Percentiles rank a stretch among this genome's conserved stretches.
These are phyloP conservation scores for Fusarium lyarnte DNA, from an alignment of 2,329 filamentous ascomycete genomes.

Conservation along the genomic window DNA sequence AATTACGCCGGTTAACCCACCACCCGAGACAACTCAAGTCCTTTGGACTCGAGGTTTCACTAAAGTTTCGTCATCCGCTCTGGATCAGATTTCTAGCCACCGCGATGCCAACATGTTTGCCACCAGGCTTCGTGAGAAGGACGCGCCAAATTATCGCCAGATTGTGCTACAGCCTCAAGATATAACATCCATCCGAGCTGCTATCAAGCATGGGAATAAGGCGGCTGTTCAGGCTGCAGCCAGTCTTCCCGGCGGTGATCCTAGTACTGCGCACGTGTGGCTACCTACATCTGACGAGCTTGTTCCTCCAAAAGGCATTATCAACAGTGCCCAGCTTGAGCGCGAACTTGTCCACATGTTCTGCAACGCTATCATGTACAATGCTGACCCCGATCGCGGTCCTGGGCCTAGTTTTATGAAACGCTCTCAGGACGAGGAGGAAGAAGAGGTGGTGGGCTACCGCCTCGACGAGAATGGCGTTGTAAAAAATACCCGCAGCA, in stretches of 20 bases:
- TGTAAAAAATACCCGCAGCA: slow-evolving; percentile 86
- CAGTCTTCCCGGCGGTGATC: slow-evolving; percentile 68
- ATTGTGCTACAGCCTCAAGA: slow-evolving; percentile 80
- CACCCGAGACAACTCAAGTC: slow-evolving; percentile 72
- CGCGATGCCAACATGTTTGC: slow-evolving; percentile 84
- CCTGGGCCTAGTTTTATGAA: slow-evolving; percentile 70
- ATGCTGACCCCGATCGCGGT: slow-evolving; percentile 80
- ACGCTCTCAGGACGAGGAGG: slow-evolving; percentile 54
- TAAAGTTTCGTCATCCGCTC: slow-evolving; percentile 75
- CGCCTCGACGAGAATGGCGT: slow-evolving; percentile 84
- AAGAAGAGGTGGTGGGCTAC: slow-evolving; percentile 64
- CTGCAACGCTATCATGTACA: slow-evolving; percentile 98
- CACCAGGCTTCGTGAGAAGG: slow-evolving; percentile 76
- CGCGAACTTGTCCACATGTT: slow-evolving; percentile 97
- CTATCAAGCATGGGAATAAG: slow-evolving; percentile 77
- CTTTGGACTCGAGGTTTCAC: slow-evolving; percentile 80
- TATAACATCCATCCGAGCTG: slow-evolving; percentile 79
- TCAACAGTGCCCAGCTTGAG: slow-evolving; percentile 92
- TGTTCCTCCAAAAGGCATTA: slow-evolving; percentile 86
- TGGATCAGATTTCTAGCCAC: slow-evolving; percentile 81
- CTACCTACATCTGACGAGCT: slow-evolving; percentile 79
- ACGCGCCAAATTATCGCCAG: slow-evolving; percentile 79
- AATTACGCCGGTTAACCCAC: slow-evolving; percentile 57
- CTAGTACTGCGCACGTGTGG: slow-evolving; percentile 65
- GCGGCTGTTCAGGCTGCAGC: slow-evolving; percentile 69